These are phyloP conservation scores for Theobroma grandiflorum DNA, from an alignment of 441 rosid genomes.

Conservation along the genomic window DNA sequence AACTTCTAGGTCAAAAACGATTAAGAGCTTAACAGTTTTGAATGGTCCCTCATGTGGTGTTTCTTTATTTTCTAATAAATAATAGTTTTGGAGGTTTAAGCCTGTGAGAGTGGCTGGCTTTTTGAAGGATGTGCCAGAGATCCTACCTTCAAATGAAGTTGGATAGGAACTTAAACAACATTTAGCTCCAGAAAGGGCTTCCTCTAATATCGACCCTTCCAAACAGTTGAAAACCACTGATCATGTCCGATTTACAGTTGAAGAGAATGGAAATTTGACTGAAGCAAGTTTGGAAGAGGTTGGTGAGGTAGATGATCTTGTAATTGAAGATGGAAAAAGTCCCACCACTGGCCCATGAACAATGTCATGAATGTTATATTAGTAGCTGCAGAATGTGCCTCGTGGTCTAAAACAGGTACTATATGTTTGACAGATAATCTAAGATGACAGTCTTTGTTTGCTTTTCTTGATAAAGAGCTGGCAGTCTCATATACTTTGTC, in stretches of 20 bases:
- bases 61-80: slow-evolving; percentile 39
- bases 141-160: slow-evolving; percentile 38
- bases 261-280: slow-evolving; percentile 39
- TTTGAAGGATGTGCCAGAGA: slow-evolving; percentile 43
- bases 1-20: slow-evolving; percentile 45
- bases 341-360: slow-evolving; percentile 84
- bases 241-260: slow-evolving; percentile 42
- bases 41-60: slow-evolving; percentile 45
- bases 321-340: slow-evolving; percentile 50
- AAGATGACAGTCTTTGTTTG: background rate
- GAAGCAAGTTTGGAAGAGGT: slow-evolving; percentile 43
- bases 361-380: slow-evolving; percentile 92
- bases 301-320: slow-evolving; percentile 42
- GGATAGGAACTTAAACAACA: slow-evolving; percentile 36
- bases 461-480: slow-evolving; percentile 1
- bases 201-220: slow-evolving; percentile 44
- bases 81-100: slow-evolving; percentile 45
- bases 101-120: slow-evolving; percentile 54
- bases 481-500: background rate
- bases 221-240: slow-evolving; percentile 33
- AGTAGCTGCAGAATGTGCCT: slow-evolving; percentile 97
- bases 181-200: slow-evolving; percentile 36
- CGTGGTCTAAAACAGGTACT: slow-evolving; percentile 93
- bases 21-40: slow-evolving; percentile 35
- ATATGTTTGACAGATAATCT: slow-evolving; percentile 5